A percentile compares a stretch with the other conserved stretches of the same genome.
These are phyloP conservation scores for Colletotrichum tanaceti DNA, from an alignment of 2,329 filamentous ascomycete genomes.

Conservation along the genomic window DNA sequence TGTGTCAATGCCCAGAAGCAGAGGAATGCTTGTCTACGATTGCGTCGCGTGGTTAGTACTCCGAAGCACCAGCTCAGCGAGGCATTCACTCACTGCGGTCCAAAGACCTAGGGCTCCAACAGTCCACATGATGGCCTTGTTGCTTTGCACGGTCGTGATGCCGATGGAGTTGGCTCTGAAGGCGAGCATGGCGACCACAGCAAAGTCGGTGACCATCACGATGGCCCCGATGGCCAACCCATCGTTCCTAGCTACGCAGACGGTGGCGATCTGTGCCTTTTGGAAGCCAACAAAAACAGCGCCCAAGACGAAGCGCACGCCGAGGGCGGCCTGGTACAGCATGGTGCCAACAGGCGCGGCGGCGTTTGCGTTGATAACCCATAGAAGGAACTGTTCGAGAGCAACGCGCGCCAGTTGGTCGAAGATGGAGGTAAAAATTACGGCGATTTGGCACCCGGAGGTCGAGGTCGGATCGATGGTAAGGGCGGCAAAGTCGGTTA, in stretches of 20 bases:
- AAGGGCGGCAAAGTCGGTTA: slow-evolving; percentile 62
- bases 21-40: slow-evolving; percentile 61
- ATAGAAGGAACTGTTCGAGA: slow-evolving; percentile 66
- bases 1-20: slow-evolving; percentile 60
- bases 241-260: slow-evolving; percentile 63
- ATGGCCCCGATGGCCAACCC: slow-evolving; percentile 58
- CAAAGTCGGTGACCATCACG: slow-evolving; percentile 58
- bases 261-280: slow-evolving; percentile 61
- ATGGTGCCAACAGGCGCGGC: slow-evolving; percentile 52
- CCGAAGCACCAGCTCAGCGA: neutral
- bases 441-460: slow-evolving; percentile 62
- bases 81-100: slow-evolving; percentile 61
- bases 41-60: slow-evolving; percentile 35
- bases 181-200: slow-evolving; percentile 57
- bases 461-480: slow-evolving; percentile 57
- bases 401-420: slow-evolving; percentile 67
- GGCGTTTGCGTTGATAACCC: slow-evolving; percentile 58
- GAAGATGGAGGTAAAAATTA: slow-evolving; percentile 65
- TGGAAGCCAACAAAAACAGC: slow-evolving; percentile 67
- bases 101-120: slow-evolving; percentile 62
- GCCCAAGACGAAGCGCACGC: slow-evolving; percentile 63
- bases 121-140: slow-evolving; percentile 56
- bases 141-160: slow-evolving; percentile 50
- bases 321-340: slow-evolving; percentile 59
- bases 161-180: slow-evolving; percentile 55